phyloP scores from a whole-genome alignment of 306 rosid genomes.

The Cicer chorassanicum region DNA sequence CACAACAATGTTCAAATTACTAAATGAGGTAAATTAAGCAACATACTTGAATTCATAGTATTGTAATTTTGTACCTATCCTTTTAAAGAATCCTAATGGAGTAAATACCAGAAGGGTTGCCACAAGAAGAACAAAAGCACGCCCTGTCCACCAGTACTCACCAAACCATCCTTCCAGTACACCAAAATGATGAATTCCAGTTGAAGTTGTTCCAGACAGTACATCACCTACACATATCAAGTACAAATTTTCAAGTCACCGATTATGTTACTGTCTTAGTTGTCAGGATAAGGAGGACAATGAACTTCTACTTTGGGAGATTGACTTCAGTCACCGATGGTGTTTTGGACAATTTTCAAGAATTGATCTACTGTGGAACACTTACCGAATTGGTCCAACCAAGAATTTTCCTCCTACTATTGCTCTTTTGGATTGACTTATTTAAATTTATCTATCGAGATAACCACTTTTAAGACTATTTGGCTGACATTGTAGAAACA shows the following conservation, averaged over 20 bases:
- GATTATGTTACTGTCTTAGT: too few relatives aligned
- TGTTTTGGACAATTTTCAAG: too few relatives aligned
- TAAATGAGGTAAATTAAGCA: not conserved
- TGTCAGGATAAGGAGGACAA: too few relatives aligned
- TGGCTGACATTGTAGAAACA: too few relatives aligned
- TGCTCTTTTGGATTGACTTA: too few relatives aligned
- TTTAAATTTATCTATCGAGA: too few relatives aligned
- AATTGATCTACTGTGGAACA: too few relatives aligned
- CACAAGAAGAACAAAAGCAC: conserved; percentile 60
- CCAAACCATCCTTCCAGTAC: conserved; percentile 83
- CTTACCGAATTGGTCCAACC: too few relatives aligned
- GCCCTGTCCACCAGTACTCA: conserved; percentile 66
- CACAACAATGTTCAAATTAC: not conserved
- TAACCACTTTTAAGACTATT: too few relatives aligned
- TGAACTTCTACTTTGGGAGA: too few relatives aligned
- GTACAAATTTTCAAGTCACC: not conserved
- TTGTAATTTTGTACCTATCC: conserved; percentile 51
- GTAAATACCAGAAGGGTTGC: conserved; percentile 61
- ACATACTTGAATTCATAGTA: conserved; percentile 12
- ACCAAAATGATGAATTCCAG: conserved; percentile 65
- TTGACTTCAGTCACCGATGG: too few relatives aligned
- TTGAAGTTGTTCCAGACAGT: conserved; percentile 72
- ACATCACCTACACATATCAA: conserved; percentile 62
- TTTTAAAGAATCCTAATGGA: conserved; percentile 64
- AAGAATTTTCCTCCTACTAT: too few relatives aligned